Base-by-base conservation (phyloP, 2,329 filamentous ascomycete species). In the Neofusicoccum cordaticola region DNA sequence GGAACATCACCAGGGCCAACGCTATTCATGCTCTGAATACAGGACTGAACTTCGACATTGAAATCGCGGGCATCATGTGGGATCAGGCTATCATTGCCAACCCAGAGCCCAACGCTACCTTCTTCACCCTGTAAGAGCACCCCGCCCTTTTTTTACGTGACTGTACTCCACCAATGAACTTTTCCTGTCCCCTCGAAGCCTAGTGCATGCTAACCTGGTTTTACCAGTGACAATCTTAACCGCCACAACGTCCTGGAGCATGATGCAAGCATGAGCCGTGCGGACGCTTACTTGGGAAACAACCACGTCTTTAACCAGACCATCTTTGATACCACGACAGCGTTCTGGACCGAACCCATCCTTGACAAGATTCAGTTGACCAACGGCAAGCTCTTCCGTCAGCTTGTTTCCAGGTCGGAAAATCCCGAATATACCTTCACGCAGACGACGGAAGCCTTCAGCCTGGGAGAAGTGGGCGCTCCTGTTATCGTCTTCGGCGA, bases 291-390 rank as follows among this genome's bases (percentile, higher is more conserved):
- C 75, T 78, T 84, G 62, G 84, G 83, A 22, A 81, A 82, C 71
- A 82, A 82, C 67, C 78, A 83, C 68, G 64, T 80, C 63, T 86
- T 86, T 75, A 84, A 86, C 72, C 73, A 81, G 61, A 80, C 77
- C 2, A 71, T 85, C 67, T 86, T 85, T 70, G 78, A 81, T 60
- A 71, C 79, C 63, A 79, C 79, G 0, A 74, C 68, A 44, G 65
- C 68, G 4, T 85, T 81, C 73, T 86, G 82, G 81, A 82, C 78
- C 0, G 73, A 64, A 0, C 70, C 76, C 2, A 71, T 75, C 17
- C 69, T 86, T 6, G 35, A 71, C 79, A 1, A 64, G 78, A 2
- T 78, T 79, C 27, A 31, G 72, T 70, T 81, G 2, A 83, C 83
- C 64, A 81, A 82, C 65, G 77, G 77, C 67, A 81, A 83, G 64